phyloP scores from a whole-genome alignment of 1,284 basidiomycete species.

The Ganoderma sinense region DNA sequence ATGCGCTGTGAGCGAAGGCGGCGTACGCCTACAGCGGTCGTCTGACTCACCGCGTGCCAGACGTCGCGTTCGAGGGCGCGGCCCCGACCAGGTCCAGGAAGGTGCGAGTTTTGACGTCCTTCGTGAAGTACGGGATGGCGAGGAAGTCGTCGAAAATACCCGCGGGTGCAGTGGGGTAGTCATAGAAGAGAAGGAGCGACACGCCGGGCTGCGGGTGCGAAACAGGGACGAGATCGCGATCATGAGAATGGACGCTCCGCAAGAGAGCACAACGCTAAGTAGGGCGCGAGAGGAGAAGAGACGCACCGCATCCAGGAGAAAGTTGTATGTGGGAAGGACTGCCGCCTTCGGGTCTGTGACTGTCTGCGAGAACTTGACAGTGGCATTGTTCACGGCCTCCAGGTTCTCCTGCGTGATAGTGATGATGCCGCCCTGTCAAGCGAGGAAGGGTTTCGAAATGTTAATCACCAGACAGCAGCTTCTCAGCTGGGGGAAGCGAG shows the following conservation, averaged over 20 bases:
- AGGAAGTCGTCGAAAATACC: slow-evolving; percentile 54
- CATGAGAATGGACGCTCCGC: neutral
- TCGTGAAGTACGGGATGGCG: slow-evolving; percentile 40
- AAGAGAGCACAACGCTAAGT: neutral
- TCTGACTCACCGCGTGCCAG: slow-evolving; percentile 46
- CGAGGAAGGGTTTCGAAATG: neutral
- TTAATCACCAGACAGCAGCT: neutral
- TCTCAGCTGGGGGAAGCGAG: neutral
- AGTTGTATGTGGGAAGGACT: slow-evolving; percentile 63
- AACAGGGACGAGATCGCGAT: neutral
- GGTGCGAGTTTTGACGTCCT: slow-evolving; percentile 44
- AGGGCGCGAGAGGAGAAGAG: neutral
- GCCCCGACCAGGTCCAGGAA: slow-evolving; percentile 48
- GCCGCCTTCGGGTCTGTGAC: slow-evolving; percentile 66
- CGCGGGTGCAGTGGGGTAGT: slow-evolving; percentile 47
- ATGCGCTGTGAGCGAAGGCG: neutral
- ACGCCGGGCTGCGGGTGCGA: slow-evolving; percentile 26
- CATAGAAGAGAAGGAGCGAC: slow-evolving; percentile 49
- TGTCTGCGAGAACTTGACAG: slow-evolving; percentile 54
- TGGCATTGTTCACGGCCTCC: slow-evolving; percentile 51
- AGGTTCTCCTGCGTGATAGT: slow-evolving; percentile 47
- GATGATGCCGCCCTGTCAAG: slow-evolving; percentile 60
- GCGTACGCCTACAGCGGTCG: too few species aligned
- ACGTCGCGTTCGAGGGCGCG: slow-evolving; percentile 50
- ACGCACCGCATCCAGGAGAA: slow-evolving; percentile 49